phyloP scores from a whole-genome alignment of 2,329 filamentous ascomycete species.

The Botryotinia globosa region DNA sequence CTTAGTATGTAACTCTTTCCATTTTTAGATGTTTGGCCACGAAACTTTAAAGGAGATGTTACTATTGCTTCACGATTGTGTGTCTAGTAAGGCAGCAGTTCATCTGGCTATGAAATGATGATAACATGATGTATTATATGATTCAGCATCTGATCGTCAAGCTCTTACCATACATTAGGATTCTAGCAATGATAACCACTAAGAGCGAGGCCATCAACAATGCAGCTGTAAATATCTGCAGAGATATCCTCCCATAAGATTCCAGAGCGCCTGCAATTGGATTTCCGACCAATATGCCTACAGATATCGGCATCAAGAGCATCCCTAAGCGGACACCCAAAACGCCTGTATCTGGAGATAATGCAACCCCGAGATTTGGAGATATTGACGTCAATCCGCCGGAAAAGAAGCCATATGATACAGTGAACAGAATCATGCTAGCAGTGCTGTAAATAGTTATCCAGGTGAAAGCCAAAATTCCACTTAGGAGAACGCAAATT shows the following conservation, averaged over 20 bases:
- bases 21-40: too few relatives aligned
- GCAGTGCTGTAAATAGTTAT: conserved; percentile 49
- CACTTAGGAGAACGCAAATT: conserved; percentile 48
- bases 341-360: conserved; percentile 43
- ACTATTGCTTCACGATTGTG: not conserved
- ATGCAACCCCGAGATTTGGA: conserved; percentile 43
- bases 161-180: conserved; percentile 8
- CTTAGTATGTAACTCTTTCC: too few relatives aligned
- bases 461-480: conserved; percentile 51
- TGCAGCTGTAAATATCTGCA: not conserved
- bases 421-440: conserved; percentile 59
- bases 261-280: conserved; percentile 40
- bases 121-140: not conserved
- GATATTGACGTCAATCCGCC: conserved; percentile 55
- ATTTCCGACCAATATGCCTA: conserved; percentile 39
- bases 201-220: not conserved
- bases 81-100: not conserved
- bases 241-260: not conserved
- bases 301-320: conserved; percentile 47
- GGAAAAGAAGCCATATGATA: conserved; percentile 66
- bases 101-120: not conserved
- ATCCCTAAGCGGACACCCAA: conserved; percentile 54
- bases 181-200: not conserved
- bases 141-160: conserved; percentile 5
- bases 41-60: too few relatives aligned